Percentiles rank a stretch among this genome's conserved stretches.
phyloP scores from a whole-genome alignment of 208 protist genomes.

The Acanthamoeba royreba region DNA sequence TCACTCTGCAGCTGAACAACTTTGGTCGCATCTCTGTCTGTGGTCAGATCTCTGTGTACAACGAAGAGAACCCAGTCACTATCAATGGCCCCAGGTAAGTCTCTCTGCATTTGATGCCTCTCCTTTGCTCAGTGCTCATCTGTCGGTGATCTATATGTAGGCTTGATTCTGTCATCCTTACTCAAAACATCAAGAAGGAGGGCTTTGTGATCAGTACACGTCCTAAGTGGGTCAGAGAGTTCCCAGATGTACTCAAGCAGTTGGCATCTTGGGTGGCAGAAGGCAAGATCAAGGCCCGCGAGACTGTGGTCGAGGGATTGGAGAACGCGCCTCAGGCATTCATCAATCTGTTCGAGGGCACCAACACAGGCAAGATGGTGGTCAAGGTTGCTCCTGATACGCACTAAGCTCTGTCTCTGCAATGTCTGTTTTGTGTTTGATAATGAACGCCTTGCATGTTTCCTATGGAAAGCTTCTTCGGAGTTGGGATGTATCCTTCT shows the following conservation, averaged over 20 bases:
- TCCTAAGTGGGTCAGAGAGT: not conserved
- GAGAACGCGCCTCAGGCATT: not conserved
- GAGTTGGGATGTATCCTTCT: too few species aligned
- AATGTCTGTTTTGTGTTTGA: too few species aligned
- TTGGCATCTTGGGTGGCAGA: not conserved
- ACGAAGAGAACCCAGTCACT: not conserved
- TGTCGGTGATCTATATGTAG: not conserved
- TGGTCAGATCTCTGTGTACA: conserved; percentile 44
- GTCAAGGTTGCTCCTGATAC: not conserved
- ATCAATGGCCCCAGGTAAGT: not conserved
- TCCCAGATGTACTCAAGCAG: not conserved
- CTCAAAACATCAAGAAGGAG: not conserved
- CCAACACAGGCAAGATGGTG: conserved; percentile 29
- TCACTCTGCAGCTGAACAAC: not conserved
- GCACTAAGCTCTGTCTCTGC: too few species aligned
- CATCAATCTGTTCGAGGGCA: not conserved
- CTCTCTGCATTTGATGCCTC: not conserved
- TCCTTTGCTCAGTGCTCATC: not conserved
- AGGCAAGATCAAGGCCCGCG: not conserved
- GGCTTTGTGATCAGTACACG: not conserved
- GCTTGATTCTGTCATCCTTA: not conserved
- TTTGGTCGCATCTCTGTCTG: conserved; percentile 56
- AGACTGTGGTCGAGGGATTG: not conserved
- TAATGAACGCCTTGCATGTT: too few species aligned
- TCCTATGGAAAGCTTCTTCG: too few species aligned